Evolutionary conservation across 257 asterid genomes (phyloP), one percentile per base, ranked within the genome.

Genomic region (Petrea volubilis): DNA sequence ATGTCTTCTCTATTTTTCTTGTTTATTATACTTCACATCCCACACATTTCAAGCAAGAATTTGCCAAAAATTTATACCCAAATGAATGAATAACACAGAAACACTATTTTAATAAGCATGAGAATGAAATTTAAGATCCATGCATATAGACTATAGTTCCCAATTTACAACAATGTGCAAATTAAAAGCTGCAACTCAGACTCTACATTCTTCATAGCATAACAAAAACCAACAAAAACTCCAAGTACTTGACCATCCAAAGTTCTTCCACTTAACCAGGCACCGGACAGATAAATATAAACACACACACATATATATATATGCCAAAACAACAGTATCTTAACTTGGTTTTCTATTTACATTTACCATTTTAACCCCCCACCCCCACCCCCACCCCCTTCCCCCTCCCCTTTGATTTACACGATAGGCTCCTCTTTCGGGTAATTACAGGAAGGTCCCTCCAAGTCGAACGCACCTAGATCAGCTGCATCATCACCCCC

Each of bases 401-500:
- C n/a, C n/a, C n/a, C n/a, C n/a, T n/a, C 28, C 41, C 17, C 36
- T 55, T 58, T 20, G 17, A 63, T 23, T 31, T 64, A 49, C 49
- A 7, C 43, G 9, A 38, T 4, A 36, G 38, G 1, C 53, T 67
- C 73, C n/a, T 4, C 52, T 55, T 67, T 52, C 3, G 51, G 50
- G 6, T 7, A 4, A 29, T 20, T 0, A 33, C 49, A 14, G 20
- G 72, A 50, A 46, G 44, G 29, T 21, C 60, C 71, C 3, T 18
- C 60, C 20, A 20, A 10, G 49, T 66, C 34, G 31, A 50, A 1
- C 9, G 33, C 36, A 23, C 49, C 60, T 49, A 11, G 61, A 18
- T 53, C 44, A 17, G 61, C 28, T 4, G 64, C 40, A 29, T 62
- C 41, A 50, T 57, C 76, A 23, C n/a, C n/a, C n/a, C 60, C 67